phyloP scores from a whole-genome alignment of 169 alveolate genomes.

The Babesia caballi region DNA sequence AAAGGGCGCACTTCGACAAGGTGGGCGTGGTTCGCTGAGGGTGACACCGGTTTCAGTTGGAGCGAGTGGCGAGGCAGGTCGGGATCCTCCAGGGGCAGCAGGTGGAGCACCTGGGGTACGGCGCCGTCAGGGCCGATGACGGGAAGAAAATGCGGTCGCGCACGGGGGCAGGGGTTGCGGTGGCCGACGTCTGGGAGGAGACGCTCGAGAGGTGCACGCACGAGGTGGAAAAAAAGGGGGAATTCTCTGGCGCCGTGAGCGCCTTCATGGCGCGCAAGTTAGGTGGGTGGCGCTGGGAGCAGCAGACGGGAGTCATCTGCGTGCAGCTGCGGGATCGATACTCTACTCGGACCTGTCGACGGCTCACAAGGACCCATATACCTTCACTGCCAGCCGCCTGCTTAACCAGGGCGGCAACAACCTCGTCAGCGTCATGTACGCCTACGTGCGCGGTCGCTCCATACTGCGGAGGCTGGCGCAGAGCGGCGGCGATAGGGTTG shows the following conservation, averaged over 20 bases:
- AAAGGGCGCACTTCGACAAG: conserved; percentile 65
- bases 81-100: conserved; percentile 17
- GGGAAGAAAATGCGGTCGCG: conserved; percentile 52
- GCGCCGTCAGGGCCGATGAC: conserved; percentile 29
- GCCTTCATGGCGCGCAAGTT: conserved; percentile 12
- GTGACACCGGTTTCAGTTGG: conserved; percentile 5
- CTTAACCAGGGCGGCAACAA: conserved; percentile 49
- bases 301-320: background rate
- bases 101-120: conserved; percentile 56
- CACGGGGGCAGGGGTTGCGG: conserved; percentile 12
- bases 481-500: background rate
- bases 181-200: conserved; percentile 23
- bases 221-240: conserved; percentile 25
- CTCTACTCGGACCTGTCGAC: conserved; percentile 47
- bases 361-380: conserved; percentile 9
- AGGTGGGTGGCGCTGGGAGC: conserved; percentile 11
- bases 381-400: conserved; percentile 45
- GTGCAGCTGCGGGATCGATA: conserved; percentile 51
- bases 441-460: conserved; percentile 36
- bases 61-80: conserved; percentile 19
- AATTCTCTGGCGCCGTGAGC: background rate
- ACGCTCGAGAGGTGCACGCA: background rate
- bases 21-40: conserved; percentile 3
- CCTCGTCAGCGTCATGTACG: conserved; percentile 40
- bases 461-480: background rate